Conservation (phyloP, 1,284 basidiomycete genomes). For the Puccinia coronata region DNA sequence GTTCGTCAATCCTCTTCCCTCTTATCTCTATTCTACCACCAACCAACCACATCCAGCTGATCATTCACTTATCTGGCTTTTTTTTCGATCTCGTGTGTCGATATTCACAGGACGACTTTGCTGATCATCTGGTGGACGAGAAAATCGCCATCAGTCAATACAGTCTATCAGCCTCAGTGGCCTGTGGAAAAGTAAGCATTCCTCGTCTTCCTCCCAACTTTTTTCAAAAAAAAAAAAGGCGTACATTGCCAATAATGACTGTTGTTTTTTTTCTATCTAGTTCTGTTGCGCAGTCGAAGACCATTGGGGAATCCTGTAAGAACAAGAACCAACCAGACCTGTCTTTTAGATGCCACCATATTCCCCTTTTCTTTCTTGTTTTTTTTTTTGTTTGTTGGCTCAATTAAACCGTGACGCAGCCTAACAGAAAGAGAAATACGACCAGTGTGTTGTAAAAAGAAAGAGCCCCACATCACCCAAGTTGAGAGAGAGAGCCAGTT, state of each 20-base stretch:
- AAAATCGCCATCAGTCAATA: conserved; percentile 97
- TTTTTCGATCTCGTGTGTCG: background rate
- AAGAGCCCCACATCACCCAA: too few species aligned
- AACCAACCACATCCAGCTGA: background rate
- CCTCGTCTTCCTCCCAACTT: background rate
- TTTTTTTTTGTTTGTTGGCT: too few species aligned
- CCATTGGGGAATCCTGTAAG: conserved; percentile 59
- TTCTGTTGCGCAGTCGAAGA: conserved; percentile 69
- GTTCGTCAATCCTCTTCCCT: conserved; percentile 50
- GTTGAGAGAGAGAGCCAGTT: too few species aligned
- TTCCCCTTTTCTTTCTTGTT: too few species aligned
- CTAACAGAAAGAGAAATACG: too few species aligned
- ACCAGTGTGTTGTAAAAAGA: too few species aligned
- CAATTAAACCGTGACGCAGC: too few species aligned
- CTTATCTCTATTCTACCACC: background rate
- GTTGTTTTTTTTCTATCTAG: conserved; percentile 56
- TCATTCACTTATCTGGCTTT: background rate
- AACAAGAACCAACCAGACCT: background rate
- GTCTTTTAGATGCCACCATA: background rate
- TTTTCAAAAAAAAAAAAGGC: too few species aligned
- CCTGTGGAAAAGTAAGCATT: conserved; percentile 82
- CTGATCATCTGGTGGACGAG: conserved; percentile 91
- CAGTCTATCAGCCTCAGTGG: conserved; percentile 87
- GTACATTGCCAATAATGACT: too few species aligned
- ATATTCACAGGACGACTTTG: conserved; percentile 79